Base-by-base conservation (phyloP, 306 rosid species). In the Vachellia pachyceras region DNA sequence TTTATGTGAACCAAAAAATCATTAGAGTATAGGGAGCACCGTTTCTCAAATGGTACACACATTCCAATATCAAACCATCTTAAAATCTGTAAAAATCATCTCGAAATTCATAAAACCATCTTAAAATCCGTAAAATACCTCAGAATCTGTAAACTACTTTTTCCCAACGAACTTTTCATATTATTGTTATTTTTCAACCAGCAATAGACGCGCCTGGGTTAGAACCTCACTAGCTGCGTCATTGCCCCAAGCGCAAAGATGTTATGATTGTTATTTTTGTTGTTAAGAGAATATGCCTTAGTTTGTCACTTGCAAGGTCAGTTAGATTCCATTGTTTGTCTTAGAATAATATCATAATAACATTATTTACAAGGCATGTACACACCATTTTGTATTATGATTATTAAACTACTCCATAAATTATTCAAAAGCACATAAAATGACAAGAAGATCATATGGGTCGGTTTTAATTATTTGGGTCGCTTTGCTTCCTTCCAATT, bases 401-500 rank as follows among this genome's bases (percentile, higher is more conserved):
- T 60, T 60, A 60, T 42, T 29, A 29, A 29, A 29, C 2, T 29
- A 29, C 33, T 29, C 33, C 33, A 2, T 29, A 42, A 42, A 42
- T 42, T 42, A 42, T 60, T 60, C 40, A 13, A 29, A 36, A 35
- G 69, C 37, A 14, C 44, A 64, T 33, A 15, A 35, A 33, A 33
- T 35, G 69, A 20, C 41, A 35, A 64, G 14, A 36, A 14, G 44
- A 17, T 36, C 78, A 66, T 64, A 52, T 78, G 29, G 45, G 35
- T 78, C 20, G 55, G 35, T 40, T 80, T 77, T 44, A 36, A 23
- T 15, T 57, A 7, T 57, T 14, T 44, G 10, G 40, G 37, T 46
- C 23, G 41, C 18, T 10, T 72, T 44, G 58, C 52, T 22, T 36
- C 72, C 71, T 20, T 35, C 72, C 72, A 41, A 63, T 64, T 80